Evolutionary conservation across 2,329 filamentous ascomycete species (phyloP).

Genomic region (Penicillium sp.): DNA sequence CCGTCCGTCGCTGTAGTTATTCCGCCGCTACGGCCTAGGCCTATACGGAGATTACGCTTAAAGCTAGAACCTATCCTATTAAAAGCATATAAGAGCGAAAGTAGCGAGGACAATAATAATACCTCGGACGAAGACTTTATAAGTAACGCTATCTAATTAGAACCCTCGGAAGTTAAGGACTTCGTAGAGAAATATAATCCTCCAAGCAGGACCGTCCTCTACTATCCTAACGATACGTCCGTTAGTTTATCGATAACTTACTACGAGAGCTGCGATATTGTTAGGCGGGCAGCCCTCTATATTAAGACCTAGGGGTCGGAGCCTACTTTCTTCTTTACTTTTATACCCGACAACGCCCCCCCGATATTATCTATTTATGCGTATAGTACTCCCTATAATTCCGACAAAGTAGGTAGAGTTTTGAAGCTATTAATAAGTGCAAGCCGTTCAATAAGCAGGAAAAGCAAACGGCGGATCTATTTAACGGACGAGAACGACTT

Average conservation of each 20-base stretch:
- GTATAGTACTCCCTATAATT: neutral
- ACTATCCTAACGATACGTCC: neutral
- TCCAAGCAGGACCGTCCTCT: neutral
- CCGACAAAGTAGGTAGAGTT: neutral
- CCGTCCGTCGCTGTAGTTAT: constrained; percentile 5
- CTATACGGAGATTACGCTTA: neutral
- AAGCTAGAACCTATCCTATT: neutral
- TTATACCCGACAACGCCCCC: constrained; percentile 1
- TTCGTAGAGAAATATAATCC: neutral
- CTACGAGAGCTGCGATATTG: neutral
- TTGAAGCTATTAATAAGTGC: neutral
- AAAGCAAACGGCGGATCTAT: constrained; percentile 2
- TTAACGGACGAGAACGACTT: constrained; percentile 5
- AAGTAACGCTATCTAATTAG: neutral
- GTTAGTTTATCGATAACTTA: neutral
- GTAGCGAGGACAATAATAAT: neutral
- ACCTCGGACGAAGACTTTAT: constrained; percentile 9
- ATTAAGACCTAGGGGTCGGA: constrained; percentile 1
- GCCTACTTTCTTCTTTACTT: constrained; percentile 5
- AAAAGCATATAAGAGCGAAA: neutral
- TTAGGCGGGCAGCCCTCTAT: constrained; percentile 2
- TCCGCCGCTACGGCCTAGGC: neutral
- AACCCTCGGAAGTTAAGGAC: neutral
- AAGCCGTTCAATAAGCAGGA: neutral
- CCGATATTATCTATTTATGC: neutral